phyloP scores from a whole-genome alignment of 140 eudicot species.

The Stevia rebaudiana region DNA sequence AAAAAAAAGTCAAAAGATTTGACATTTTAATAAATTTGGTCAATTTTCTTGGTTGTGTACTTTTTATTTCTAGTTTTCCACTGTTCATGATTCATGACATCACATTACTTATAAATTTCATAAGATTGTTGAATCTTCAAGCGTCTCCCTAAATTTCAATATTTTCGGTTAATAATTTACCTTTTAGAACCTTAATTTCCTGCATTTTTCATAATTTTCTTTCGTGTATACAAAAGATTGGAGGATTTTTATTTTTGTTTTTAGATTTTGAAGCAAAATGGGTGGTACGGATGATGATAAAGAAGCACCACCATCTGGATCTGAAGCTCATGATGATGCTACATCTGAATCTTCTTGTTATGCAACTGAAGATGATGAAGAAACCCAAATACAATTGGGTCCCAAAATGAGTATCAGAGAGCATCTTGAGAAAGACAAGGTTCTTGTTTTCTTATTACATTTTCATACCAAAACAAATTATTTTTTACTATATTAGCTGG shows the following conservation, averaged over 20 bases:
- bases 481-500: neutral
- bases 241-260: neutral
- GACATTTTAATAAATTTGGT: neutral
- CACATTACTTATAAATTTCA: constrained; percentile 12
- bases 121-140: neutral
- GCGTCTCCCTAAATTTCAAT: neutral
- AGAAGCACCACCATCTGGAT: constrained; percentile 27
- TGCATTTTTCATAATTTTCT: neutral
- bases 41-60: neutral
- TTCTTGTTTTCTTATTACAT: constrained; percentile 16
- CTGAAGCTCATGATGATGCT: constrained; percentile 34
- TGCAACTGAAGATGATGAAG: constrained; percentile 71
- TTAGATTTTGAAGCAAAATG: constrained; percentile 34
- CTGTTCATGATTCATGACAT: constrained; percentile 18
- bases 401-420: constrained; percentile 66
- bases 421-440: constrained; percentile 85
- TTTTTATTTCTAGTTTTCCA: neutral
- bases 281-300: constrained; percentile 38
- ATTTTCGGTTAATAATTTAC: neutral
- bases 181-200: constrained; percentile 18
- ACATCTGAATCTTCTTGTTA: constrained; percentile 50
- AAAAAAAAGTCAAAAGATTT: constrained; percentile 6
- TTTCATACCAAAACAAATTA: neutral
- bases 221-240: neutral
- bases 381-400: constrained; percentile 57